These are phyloP conservation scores for Collybia mongolica DNA, from an alignment of 768 basidiomycete species.

Conservation along the genomic window DNA sequence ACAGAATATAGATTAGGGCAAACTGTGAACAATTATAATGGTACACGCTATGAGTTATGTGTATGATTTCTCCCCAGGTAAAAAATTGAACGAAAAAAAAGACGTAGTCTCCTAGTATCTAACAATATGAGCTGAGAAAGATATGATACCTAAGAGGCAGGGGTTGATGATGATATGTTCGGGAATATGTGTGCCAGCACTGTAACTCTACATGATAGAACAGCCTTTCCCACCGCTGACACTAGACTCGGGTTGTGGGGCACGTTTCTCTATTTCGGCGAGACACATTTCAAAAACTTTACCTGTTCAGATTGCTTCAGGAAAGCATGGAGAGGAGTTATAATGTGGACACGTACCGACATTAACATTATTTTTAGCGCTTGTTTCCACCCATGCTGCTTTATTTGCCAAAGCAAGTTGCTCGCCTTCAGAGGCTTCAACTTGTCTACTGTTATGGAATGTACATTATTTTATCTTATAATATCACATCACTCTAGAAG, in stretches of 20 bases:
- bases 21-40: too few species aligned
- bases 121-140: too few species aligned
- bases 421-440: slow-evolving; percentile 64
- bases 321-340: background rate
- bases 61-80: too few species aligned
- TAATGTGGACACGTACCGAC: slow-evolving; percentile 57
- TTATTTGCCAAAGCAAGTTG: slow-evolving; percentile 66
- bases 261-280: slow-evolving; percentile 73
- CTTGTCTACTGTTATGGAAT: slow-evolving; percentile 52
- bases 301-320: slow-evolving; percentile 31
- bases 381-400: slow-evolving; percentile 83
- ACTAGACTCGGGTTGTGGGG: slow-evolving; percentile 36
- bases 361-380: slow-evolving; percentile 79
- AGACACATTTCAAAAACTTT: slow-evolving; percentile 83
- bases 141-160: too few species aligned
- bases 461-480: too few species aligned
- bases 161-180: background rate
- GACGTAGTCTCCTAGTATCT: too few species aligned
- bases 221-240: slow-evolving; percentile 42
- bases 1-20: too few species aligned
- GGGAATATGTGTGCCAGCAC: background rate
- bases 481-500: slow-evolving; percentile 8
- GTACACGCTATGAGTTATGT: too few species aligned
- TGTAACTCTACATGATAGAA: slow-evolving; percentile 48
- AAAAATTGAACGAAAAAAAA: too few species aligned